Conservation (phyloP, 345 rosid genomes). For the Populus nigra region DNA sequence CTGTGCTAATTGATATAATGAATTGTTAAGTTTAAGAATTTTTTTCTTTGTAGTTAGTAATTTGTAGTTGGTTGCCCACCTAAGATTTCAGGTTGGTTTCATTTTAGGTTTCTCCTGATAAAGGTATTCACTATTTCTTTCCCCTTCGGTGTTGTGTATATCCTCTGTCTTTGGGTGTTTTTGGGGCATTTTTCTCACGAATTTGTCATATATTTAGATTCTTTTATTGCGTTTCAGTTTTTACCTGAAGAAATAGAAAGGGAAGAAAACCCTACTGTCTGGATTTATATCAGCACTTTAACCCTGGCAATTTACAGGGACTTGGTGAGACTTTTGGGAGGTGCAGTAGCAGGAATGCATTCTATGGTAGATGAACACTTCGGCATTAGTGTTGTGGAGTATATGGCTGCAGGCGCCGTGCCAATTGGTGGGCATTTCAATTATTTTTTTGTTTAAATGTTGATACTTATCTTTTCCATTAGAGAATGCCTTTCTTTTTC, state of each 20-base stretch:
- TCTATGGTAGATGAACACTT: slow-evolving; percentile 91
- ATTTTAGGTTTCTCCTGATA: background rate
- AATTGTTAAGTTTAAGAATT: background rate
- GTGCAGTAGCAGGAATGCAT: slow-evolving; percentile 74
- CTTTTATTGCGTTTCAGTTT: background rate
- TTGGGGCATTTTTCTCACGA: background rate
- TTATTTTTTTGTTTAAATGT: background rate
- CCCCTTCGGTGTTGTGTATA: background rate
- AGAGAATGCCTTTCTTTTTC: background rate
- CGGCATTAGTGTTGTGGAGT: slow-evolving; percentile 87
- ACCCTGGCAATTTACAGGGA: slow-evolving; percentile 47
- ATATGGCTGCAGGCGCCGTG: slow-evolving; percentile 92
- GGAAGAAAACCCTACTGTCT: background rate
- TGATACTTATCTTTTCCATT: background rate
- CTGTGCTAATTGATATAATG: background rate
- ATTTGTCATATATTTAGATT: background rate
- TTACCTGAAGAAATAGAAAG: background rate
- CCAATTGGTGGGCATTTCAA: slow-evolving; percentile 60
- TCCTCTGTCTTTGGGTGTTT: background rate
- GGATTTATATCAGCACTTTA: background rate
- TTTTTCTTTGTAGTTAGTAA: background rate
- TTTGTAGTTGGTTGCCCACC: background rate
- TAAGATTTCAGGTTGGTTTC: background rate
- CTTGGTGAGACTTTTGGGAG: slow-evolving; percentile 64
- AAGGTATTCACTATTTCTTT: background rate